Base-by-base conservation (phyloP, 352 stramenopile genomes). In the Aphanomyces euteiches region DNA sequence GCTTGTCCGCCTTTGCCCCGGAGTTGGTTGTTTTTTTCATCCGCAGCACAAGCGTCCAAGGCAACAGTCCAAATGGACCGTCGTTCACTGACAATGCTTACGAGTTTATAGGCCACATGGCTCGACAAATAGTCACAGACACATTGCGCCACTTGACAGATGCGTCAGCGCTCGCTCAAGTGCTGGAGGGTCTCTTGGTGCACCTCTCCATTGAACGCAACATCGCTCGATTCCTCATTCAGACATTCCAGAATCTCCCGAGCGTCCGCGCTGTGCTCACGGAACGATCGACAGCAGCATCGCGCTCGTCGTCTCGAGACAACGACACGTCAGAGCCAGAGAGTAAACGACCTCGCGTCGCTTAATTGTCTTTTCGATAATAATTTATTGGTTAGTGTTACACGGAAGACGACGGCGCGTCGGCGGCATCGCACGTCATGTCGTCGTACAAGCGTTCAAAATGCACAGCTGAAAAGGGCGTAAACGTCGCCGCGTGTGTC, bases 361-460 rank as follows among this genome's bases (percentile, higher is more conserved):
- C 7, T 19, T 57, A 34, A 34, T 7, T 34, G 17, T 19, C 48
- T 57, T 19, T 21, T 17, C 7, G 50, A 58, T 19, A 58, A 58
- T 58, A 58, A 19, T 19, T 58, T 58, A 58, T 43, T 39, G 56
- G 56, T 39, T 63, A 8, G 10, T 41, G 17, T 63, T 7, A 37
- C 10, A 37, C 19, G 10, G 56, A 41, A 28, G 43, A n/a, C 43
- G 43, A 50, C 43, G 43, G 43, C 43, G 38, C 13, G 36, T 47
- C 73, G 0, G 83, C 78, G 1, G 77, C 86, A 69, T 95, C 87
- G 0, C 81, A 83, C 53, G 83, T 91, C 58, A 95, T 92, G 64
- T 93, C 82, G 50, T 93, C 87, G 69, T 95, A 95, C 37, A 95
- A 75, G n/a, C 78, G 85, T 72, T 95, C 87, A 66, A 95, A 93